Base-by-base conservation (phyloP, 345 rosid species). In the Clausena lansium region DNA sequence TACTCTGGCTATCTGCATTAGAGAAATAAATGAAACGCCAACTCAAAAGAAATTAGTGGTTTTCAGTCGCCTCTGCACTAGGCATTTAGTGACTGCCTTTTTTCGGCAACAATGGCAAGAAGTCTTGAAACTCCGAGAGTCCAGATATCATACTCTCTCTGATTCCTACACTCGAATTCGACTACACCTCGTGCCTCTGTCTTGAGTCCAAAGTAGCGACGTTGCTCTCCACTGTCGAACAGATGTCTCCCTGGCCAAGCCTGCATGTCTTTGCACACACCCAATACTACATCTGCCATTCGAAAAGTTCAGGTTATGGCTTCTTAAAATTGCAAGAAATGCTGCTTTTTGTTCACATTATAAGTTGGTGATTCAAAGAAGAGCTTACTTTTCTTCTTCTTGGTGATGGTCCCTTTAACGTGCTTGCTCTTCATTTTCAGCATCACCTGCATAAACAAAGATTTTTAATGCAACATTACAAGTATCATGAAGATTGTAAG, bases 171-270 rank as follows among this genome's bases (percentile, higher is more conserved):
- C 81, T 92, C 98, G 4, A 96, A 93, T 77, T 96, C 99, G 2
- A 93, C 77, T 0, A 91, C 39, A 27, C 97, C 93, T 83, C 93
- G 86, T 1, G 88, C 64, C 52, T 83, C 87, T 0, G 97, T 94
- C 84, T 89, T 91, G 75, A 92, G 79, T 30, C 97, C 99, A 33
- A 93, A 96, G 90, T 96, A 93, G 41, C 84, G 83, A 13, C 89
- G 88, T 80, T 92, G 83, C 73, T 88, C 92, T 25, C 95, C 91
- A 6, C 83, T 84, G 19, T 93, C 86, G n/a, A 91, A 85, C 58
- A 92, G 67, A 75, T 90, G 93, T 80, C 99, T 90, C 11, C 98
- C 99, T 0, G 98, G 91, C 97, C 97, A 96, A 24, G 99, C 94
- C 6, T 96, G 84, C 87, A 93, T 74, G 81, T 92, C 94, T 77